Base-by-base conservation (phyloP, 1,284 basidiomycete genomes). In the Malassezia obtusa region DNA sequence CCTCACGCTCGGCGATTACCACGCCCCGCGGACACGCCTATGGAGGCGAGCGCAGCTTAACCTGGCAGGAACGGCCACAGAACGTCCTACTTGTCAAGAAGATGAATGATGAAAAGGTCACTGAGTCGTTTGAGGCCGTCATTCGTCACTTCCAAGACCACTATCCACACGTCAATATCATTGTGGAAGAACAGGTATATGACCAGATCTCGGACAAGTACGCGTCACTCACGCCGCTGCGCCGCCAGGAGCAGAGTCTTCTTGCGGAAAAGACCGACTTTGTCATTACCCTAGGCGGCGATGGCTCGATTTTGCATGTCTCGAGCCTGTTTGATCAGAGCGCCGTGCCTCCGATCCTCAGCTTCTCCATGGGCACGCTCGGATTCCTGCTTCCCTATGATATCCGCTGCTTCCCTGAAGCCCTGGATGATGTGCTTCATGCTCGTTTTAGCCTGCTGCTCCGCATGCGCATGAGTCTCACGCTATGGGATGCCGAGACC, bases 351-450 rank as follows among this genome's bases (percentile, higher is more conserved):
- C 91, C 92, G 0, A 90, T 96, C 0, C 77, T 96, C 32, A 91
- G 88, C 69, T 94, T 96, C 76, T 90, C 87, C 0, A 89, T 95
- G 86, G 92, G 91, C 7, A 91, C 88, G 1, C 78, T 96, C 0
- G 91, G 91, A 1, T 96, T 96, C 74, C 77, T 96, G 15, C 79
- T 96, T 17, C 91, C 92, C 0, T 95, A 94, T 75, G 66, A 73
- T 52, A 65, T 72, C 28, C 50, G 45, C 1, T 48, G 59, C 1
- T 71, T 65, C 46, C 57, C 57, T 15, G 41, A 57, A 19, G 62
- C 68, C 11, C 33, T 73, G 11, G 39, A 46, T 4, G 68, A 71
- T 28, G 57, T 72, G 36, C 17, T 72, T 2, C 33, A 59, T 0
- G 61, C 63, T 3, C 53, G 63, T 17, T 61, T 67, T 21, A 58